Conservation (phyloP, 192 early-diverging fungal genomes). For the Kappamyces sp. region DNA sequence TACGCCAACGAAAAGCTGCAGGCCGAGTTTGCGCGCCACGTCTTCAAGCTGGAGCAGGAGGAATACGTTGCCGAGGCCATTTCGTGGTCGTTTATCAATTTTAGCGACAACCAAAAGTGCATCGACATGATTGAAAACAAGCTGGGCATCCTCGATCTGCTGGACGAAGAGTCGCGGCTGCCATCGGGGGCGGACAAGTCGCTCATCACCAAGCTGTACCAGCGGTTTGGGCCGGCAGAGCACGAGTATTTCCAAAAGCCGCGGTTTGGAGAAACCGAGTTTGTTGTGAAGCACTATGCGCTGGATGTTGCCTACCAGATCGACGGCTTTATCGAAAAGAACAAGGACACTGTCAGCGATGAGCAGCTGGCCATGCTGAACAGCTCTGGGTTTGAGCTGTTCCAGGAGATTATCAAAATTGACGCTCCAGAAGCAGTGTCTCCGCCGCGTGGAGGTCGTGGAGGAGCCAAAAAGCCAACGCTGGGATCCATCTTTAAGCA, state of each 20-base stretch:
- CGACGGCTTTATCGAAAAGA: slow-evolving; percentile 86
- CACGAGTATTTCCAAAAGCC: slow-evolving; percentile 69
- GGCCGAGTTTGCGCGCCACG: slow-evolving; percentile 85
- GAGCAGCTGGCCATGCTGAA: slow-evolving; percentile 67
- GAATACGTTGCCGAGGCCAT: slow-evolving; percentile 81
- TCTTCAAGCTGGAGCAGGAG: slow-evolving; percentile 88
- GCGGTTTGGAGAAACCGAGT: slow-evolving; percentile 69
- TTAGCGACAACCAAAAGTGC: slow-evolving; percentile 85
- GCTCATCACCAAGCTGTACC: slow-evolving; percentile 70
- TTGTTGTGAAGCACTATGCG: slow-evolving; percentile 84
- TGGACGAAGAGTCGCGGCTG: slow-evolving; percentile 71
- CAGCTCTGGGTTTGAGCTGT: slow-evolving; percentile 61
- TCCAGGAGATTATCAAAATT: slow-evolving; percentile 56
- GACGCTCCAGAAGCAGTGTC: neutral
- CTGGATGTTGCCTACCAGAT: slow-evolving; percentile 78
- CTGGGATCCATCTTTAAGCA: slow-evolving; percentile 85
- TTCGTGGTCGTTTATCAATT: slow-evolving; percentile 83
- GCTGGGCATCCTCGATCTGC: slow-evolving; percentile 69
- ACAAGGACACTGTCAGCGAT: slow-evolving; percentile 85
- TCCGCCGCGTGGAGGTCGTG: slow-evolving; percentile 13
- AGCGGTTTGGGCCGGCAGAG: slow-evolving; percentile 35
- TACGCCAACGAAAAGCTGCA: slow-evolving; percentile 86
- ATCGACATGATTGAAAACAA: slow-evolving; percentile 85
- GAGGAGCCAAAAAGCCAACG: slow-evolving; percentile 64
- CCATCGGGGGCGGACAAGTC: slow-evolving; percentile 67